These are phyloP conservation scores for Lactarius trivialis DNA, from an alignment of 768 basidiomycete species.

Conservation along the genomic window DNA sequence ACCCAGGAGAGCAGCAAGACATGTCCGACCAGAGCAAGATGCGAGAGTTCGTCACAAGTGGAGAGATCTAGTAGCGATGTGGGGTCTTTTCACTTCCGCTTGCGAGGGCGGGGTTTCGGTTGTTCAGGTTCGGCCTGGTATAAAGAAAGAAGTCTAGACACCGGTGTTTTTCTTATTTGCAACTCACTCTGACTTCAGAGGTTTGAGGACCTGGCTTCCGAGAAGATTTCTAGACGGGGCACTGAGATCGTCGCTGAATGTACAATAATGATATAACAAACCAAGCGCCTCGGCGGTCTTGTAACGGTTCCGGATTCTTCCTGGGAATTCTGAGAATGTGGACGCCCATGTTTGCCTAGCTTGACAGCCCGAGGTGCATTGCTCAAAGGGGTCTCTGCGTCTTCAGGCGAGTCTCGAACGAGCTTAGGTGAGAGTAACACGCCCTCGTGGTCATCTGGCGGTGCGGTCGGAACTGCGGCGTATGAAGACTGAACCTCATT, in stretches of 20 bases:
- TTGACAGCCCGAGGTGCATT: not conserved
- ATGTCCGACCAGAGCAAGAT: not conserved
- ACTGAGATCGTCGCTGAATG: not conserved
- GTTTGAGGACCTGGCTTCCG: slow-evolving; percentile 3
- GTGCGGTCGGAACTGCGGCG: not conserved
- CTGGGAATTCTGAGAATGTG: slow-evolving; percentile 32
- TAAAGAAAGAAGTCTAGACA: not conserved
- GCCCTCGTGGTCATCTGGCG: not conserved
- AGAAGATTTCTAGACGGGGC: slow-evolving; percentile 6
- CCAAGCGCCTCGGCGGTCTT: slow-evolving; percentile 10
- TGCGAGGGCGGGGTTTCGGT: slow-evolving; percentile 15
- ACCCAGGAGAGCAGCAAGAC: slow-evolving; percentile 1
- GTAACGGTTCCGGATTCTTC: not conserved
- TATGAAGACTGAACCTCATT: slow-evolving; percentile 1
- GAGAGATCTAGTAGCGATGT: not conserved
- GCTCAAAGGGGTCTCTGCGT: not conserved
- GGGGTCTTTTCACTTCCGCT: slow-evolving; percentile 5
- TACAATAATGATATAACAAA: slow-evolving; percentile 3
- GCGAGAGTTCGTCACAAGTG: not conserved
- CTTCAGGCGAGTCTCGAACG: not conserved
- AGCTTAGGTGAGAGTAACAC: not conserved
- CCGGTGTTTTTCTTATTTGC: not conserved
- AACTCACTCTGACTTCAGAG: slow-evolving; percentile 14
- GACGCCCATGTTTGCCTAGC: slow-evolving; percentile 20
- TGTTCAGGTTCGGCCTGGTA: slow-evolving; percentile 14